These are phyloP conservation scores for Aquilaria sinensis DNA, from an alignment of 345 rosid species.

Conservation along the genomic window DNA sequence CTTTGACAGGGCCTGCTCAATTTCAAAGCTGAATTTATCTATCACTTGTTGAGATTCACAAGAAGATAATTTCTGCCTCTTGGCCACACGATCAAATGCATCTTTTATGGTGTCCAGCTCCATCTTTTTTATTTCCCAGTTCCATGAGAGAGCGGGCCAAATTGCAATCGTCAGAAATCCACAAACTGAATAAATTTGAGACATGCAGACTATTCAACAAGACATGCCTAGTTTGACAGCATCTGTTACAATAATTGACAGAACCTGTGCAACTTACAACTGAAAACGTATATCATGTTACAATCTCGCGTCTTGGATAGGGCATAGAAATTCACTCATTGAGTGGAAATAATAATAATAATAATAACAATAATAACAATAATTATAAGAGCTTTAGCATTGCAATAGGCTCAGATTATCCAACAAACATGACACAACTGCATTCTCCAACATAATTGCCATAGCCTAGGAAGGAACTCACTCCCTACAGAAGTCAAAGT, in stretches of 20 bases:
- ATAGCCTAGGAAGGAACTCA: no score
- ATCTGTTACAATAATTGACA: not conserved
- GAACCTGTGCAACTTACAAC: not conserved
- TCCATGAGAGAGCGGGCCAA: constrained; percentile 24
- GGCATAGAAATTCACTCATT: not conserved
- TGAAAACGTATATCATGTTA: not conserved
- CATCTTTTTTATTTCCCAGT: constrained; percentile 23
- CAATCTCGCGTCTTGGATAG: not conserved
- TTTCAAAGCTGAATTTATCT: constrained; percentile 40
- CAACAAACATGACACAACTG: no score
- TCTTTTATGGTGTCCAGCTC: constrained; percentile 42
- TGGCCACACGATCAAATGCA: constrained; percentile 52
- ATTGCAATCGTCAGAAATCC: not conserved
- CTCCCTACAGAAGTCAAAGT: no score
- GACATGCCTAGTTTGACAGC: not conserved
- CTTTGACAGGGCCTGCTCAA: constrained; percentile 40
- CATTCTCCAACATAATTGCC: no score
- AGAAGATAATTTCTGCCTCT: constrained; percentile 59
- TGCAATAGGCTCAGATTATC: not conserved
- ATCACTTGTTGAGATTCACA: constrained; percentile 41
- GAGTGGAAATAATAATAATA: not conserved
- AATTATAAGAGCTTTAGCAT: not conserved
- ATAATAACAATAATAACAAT: not conserved
- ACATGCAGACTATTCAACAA: not conserved
- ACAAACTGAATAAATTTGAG: not conserved